Percentiles rank a stretch among this genome's conserved stretches.
Evolutionary conservation across 2,329 filamentous ascomycete species (phyloP).

Genomic region (Colletotrichum acutatum): DNA sequence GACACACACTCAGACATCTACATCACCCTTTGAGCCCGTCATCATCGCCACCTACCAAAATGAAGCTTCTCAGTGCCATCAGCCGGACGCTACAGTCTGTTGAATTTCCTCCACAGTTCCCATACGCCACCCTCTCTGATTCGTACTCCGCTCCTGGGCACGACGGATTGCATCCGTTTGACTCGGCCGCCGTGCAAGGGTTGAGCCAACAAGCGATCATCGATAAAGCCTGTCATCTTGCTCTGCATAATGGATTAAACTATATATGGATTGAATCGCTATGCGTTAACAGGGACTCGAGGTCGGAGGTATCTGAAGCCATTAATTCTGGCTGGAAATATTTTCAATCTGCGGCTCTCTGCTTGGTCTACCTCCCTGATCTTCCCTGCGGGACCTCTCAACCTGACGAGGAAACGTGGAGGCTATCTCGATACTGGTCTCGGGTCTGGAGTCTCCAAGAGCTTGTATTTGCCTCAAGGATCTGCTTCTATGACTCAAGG

Average conservation of each 20-base stretch:
- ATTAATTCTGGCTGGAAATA: not conserved
- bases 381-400: not conserved
- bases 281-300: not conserved
- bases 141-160: not conserved
- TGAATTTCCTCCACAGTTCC: not conserved
- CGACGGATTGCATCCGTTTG: not conserved
- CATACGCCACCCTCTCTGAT: slow-evolving; percentile 10
- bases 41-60: too few species aligned
- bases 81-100: too few species aligned
- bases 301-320: not conserved
- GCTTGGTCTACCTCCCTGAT: slow-evolving; percentile 5
- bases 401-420: not conserved
- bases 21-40: too few species aligned
- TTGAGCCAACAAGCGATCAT: not conserved
- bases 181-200: not conserved
- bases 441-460: slow-evolving; percentile 10
- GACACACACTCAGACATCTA: too few species aligned
- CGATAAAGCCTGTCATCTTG: not conserved
- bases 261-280: not conserved
- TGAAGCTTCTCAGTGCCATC: too few species aligned
- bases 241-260: not conserved
- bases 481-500: slow-evolving; percentile 5
- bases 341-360: not conserved
- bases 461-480: not conserved
- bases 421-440: not conserved